A percentile compares a stretch with the other conserved stretches of the same genome.
These are phyloP conservation scores for Ceratonia siliqua DNA, from an alignment of 306 rosid genomes.

Conservation along the genomic window DNA sequence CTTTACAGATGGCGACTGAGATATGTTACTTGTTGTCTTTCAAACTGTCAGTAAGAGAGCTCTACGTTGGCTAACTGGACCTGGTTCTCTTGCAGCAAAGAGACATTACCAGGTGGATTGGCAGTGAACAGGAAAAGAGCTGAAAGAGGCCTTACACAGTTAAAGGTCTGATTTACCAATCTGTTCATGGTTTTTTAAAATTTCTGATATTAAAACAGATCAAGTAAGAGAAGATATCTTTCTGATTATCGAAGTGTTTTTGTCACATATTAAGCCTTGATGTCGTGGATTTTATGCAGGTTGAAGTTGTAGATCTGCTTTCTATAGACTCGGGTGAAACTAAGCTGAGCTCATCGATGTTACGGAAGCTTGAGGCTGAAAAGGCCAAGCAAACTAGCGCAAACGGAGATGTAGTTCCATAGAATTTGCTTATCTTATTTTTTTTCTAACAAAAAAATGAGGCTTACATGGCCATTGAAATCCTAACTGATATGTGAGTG, in stretches of 20 bases:
- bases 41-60: background rate
- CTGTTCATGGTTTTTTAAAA: background rate
- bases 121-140: constrained; percentile 81
- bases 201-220: background rate
- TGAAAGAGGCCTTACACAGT: constrained; percentile 71
- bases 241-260: background rate
- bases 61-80: constrained; percentile 27
- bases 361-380: constrained; percentile 77
- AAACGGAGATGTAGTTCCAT: constrained; percentile 12
- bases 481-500: background rate
- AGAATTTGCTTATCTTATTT: constrained; percentile 2
- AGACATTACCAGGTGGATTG: constrained; percentile 84
- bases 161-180: constrained; percentile 59
- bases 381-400: constrained; percentile 46
- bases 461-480: constrained; percentile 5
- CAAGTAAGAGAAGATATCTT: background rate
- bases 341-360: constrained; percentile 73
- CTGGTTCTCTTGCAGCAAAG: constrained; percentile 65
- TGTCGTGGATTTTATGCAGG: constrained; percentile 52
- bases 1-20: background rate
- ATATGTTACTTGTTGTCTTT: background rate
- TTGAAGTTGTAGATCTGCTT: constrained; percentile 86
- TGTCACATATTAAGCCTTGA: background rate
- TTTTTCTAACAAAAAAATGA: background rate
- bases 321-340: constrained; percentile 59